phyloP scores from a whole-genome alignment of 352 stramenopile genomes.

The Globisporangium viniferum region DNA sequence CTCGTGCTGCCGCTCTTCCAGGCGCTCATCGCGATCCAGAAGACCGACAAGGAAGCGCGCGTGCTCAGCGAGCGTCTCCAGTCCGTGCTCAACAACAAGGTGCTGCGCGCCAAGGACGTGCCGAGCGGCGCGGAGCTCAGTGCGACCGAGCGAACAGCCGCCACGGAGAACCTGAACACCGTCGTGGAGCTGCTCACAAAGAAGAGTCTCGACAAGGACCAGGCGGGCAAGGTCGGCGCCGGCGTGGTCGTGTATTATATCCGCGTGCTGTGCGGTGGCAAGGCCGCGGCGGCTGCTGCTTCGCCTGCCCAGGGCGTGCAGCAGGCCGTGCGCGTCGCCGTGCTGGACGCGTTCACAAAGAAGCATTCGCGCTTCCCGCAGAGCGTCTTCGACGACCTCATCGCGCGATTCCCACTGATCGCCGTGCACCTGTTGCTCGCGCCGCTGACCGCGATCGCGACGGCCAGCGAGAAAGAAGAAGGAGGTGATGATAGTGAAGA shows the following conservation, averaged over 20 bases:
- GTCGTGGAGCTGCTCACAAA: conserved; percentile 45
- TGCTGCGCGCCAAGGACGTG: conserved; percentile 59
- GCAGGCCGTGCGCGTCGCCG: conserved; percentile 27
- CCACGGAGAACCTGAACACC: conserved; percentile 29
- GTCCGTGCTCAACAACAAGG: conserved; percentile 62
- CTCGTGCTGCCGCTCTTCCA: conserved; percentile 67
- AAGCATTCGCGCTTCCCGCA: conserved; percentile 80
- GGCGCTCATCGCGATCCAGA: conserved; percentile 47
- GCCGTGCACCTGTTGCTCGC: conserved; percentile 54
- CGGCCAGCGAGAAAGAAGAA: conserved; percentile 18
- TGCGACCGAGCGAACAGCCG: background rate
- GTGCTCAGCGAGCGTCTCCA: conserved; percentile 75
- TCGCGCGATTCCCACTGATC: conserved; percentile 46
- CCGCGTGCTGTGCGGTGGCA: conserved; percentile 36
- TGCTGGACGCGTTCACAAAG: conserved; percentile 73
- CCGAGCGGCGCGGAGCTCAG: conserved; percentile 18
- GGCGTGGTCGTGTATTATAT: conserved; percentile 60
- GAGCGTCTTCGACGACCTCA: conserved; percentile 64
- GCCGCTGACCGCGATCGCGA: conserved; percentile 47
- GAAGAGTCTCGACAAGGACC: conserved; percentile 59
- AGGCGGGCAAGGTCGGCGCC: conserved; percentile 54
- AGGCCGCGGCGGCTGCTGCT: background rate
- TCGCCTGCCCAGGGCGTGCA: conserved; percentile 12
- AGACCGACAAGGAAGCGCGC: conserved; percentile 56
- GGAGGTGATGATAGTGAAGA: background rate